These are phyloP conservation scores for Porphyridium purpureum DNA, from an alignment of 23 red algal genomes.

Conservation along the genomic window DNA sequence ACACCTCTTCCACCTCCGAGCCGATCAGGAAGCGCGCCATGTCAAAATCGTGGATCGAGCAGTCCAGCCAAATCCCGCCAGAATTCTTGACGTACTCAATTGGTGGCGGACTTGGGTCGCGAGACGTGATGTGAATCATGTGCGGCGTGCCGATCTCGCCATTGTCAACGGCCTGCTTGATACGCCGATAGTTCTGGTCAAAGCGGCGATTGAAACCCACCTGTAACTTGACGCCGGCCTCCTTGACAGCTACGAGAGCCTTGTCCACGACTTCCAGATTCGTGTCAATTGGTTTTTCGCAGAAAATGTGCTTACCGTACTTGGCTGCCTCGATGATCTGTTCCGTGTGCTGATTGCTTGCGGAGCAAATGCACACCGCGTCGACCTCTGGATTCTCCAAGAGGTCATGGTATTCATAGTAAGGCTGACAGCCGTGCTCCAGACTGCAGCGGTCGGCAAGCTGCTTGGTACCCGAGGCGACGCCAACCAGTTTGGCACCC, in stretches of 20 bases:
- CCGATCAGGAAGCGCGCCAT: slow-evolving; percentile 98
- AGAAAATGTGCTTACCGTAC: slow-evolving; percentile 98
- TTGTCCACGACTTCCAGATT: slow-evolving; percentile 69
- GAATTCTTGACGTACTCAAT: slow-evolving; percentile 85
- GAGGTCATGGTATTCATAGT: slow-evolving; percentile 83
- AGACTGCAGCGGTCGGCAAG: slow-evolving; percentile 89
- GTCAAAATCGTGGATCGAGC: slow-evolving; percentile 98
- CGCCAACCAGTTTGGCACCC: slow-evolving; percentile 74
- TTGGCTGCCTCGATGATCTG: slow-evolving; percentile 93
- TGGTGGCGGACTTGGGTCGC: slow-evolving; percentile 83
- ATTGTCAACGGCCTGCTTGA: slow-evolving; percentile 46
- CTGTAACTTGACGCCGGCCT: slow-evolving; percentile 93
- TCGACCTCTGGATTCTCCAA: slow-evolving; percentile 76
- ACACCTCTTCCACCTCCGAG: slow-evolving; percentile 88
- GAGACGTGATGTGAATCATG: slow-evolving; percentile 84
- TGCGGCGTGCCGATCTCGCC: slow-evolving; percentile 89
- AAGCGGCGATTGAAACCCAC: slow-evolving; percentile 98
- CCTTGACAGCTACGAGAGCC: slow-evolving; percentile 65
- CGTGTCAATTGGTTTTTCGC: slow-evolving; percentile 96
- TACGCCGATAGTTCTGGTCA: slow-evolving; percentile 82
- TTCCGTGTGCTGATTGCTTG: slow-evolving; percentile 70
- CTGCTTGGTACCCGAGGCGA: slow-evolving; percentile 65
- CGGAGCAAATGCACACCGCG: slow-evolving; percentile 99
- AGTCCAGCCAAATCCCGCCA: slow-evolving; percentile 99
- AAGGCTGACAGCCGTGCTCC: slow-evolving; percentile 71